A percentile compares a stretch with the other conserved stretches of the same genome.
phyloP scores from a whole-genome alignment of 2,329 filamentous ascomycete genomes.

The Talaromyces sp. region DNA sequence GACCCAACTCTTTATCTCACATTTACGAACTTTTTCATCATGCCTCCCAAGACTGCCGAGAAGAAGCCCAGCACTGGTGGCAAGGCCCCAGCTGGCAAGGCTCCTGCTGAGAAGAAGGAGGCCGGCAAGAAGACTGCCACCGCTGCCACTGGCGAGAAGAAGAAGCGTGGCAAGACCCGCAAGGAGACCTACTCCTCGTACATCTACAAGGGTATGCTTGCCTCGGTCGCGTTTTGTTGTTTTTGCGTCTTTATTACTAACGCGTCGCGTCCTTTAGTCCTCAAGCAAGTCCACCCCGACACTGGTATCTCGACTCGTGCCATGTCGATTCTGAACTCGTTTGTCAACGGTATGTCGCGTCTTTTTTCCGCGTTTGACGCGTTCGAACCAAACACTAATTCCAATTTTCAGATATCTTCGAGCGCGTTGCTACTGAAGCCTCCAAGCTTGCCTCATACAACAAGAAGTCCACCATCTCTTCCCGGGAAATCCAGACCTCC shows the following conservation, averaged over 20 bases:
- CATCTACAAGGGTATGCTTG: constrained; percentile 89
- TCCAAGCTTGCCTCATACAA: constrained; percentile 99
- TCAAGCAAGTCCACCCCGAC: constrained; percentile 99
- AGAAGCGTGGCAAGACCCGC: constrained; percentile 99
- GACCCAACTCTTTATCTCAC: constrained; percentile 26
- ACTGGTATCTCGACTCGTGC: constrained; percentile 99
- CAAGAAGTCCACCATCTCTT: constrained; percentile 99
- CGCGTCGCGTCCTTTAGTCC: constrained; percentile 57
- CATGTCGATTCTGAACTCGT: constrained; percentile 99
- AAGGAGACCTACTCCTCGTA: constrained; percentile 99
- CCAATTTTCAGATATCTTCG: constrained; percentile 77
- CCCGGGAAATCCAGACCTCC: constrained; percentile 98
- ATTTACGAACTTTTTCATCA: constrained; percentile 50
- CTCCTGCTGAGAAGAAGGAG: constrained; percentile 97
- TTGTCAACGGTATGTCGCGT: constrained; percentile 81
- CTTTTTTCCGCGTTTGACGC: neutral
- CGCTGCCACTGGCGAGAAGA: constrained; percentile 93
- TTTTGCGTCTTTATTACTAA: constrained; percentile 22
- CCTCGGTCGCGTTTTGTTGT: constrained; percentile 1
- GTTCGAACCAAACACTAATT: constrained; percentile 1
- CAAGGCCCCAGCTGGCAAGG: constrained; percentile 79
- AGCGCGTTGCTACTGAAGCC: constrained; percentile 96
- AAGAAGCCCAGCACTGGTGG: constrained; percentile 93
- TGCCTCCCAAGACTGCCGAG: constrained; percentile 96
- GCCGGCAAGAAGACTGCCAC: constrained; percentile 94